A percentile compares a stretch with the other conserved stretches of the same genome.
Conservation (phyloP, 2,329 filamentous ascomycete species). For the Claviceps paspali region DNA sequence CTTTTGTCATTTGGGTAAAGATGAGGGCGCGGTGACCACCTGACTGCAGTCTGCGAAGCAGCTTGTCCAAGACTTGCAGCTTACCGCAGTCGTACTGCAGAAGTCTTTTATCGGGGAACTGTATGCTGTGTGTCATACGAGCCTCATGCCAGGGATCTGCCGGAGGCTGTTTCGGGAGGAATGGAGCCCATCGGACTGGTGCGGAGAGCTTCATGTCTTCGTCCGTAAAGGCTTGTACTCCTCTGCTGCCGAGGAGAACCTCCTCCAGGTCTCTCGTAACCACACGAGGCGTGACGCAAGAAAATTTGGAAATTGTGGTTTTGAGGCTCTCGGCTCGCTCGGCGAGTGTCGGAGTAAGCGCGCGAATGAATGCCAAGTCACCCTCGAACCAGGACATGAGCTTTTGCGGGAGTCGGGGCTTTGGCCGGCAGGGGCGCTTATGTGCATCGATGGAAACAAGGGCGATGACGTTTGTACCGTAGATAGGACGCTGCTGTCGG, state of each 20-base stretch:
- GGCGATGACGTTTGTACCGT: conserved; percentile 65
- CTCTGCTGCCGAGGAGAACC: conserved; percentile 47
- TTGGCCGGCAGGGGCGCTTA: conserved; percentile 41
- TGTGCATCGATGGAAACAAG: conserved; percentile 51
- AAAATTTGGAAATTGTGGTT: conserved; percentile 69
- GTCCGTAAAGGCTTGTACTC: conserved; percentile 41
- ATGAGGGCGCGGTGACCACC: conserved; percentile 90
- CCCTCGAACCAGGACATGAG: conserved; percentile 63
- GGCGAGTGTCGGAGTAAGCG: conserved; percentile 59
- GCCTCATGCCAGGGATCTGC: conserved; percentile 85
- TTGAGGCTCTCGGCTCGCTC: conserved; percentile 60
- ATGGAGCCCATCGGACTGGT: conserved; percentile 39
- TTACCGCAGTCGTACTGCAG: conserved; percentile 97
- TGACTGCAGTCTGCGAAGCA: conserved; percentile 74
- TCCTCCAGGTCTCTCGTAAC: conserved; percentile 63
- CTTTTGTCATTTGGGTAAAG: conserved; percentile 99
- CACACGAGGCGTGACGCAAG: conserved; percentile 80
- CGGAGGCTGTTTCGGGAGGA: conserved; percentile 38
- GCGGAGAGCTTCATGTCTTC: conserved; percentile 41
- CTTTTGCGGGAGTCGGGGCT: conserved; percentile 44
- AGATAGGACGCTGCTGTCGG: conserved; percentile 66
- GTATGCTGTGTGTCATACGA: conserved; percentile 82
- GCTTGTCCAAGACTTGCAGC: conserved; percentile 72
- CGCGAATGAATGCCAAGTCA: conserved; percentile 45
- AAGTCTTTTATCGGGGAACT: conserved; percentile 92